Percentiles rank a stretch among this genome's conserved stretches.
These are phyloP conservation scores for Myrmaecium sp. DNA, from an alignment of 2,329 filamentous ascomycete species.

Conservation along the genomic window DNA sequence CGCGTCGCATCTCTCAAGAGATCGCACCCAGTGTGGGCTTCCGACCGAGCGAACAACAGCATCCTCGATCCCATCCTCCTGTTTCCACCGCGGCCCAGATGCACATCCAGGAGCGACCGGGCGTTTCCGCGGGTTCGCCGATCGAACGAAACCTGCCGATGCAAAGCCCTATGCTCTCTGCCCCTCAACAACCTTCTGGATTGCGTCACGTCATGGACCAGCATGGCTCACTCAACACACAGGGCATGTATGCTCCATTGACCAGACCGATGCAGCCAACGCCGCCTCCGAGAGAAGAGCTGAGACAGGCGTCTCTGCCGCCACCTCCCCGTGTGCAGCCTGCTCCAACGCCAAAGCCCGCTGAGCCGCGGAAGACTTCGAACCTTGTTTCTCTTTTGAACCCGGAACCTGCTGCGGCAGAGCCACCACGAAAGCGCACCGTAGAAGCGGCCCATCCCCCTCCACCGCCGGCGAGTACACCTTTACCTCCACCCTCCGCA, in stretches of 20 bases:
- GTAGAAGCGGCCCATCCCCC: background rate
- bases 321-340: constrained; percentile 2
- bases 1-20: constrained; percentile 13
- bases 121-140: constrained; percentile 10
- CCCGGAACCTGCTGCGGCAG: constrained; percentile 17
- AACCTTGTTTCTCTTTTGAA: constrained; percentile 22
- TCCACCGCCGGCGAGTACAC: background rate
- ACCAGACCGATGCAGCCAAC: background rate
- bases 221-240: background rate
- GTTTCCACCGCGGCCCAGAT: constrained; percentile 10
- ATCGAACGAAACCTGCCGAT: constrained; percentile 8
- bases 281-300: constrained; percentile 3
- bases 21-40: constrained; percentile 9
- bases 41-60: constrained; percentile 9
- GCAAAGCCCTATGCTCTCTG: constrained; percentile 5
- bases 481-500: constrained; percentile 11
- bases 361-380: constrained; percentile 14
- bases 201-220: constrained; percentile 1
- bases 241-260: background rate
- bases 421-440: constrained; percentile 16
- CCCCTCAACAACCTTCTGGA: constrained; percentile 6
- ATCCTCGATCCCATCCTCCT: constrained; percentile 10
- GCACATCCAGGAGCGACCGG: constrained; percentile 10
- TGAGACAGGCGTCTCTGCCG: constrained; percentile 1
- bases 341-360: constrained; percentile 9